Evolutionary conservation across 2,329 filamentous ascomycete species (phyloP).

Genomic region (Cladosporium sp.): DNA sequence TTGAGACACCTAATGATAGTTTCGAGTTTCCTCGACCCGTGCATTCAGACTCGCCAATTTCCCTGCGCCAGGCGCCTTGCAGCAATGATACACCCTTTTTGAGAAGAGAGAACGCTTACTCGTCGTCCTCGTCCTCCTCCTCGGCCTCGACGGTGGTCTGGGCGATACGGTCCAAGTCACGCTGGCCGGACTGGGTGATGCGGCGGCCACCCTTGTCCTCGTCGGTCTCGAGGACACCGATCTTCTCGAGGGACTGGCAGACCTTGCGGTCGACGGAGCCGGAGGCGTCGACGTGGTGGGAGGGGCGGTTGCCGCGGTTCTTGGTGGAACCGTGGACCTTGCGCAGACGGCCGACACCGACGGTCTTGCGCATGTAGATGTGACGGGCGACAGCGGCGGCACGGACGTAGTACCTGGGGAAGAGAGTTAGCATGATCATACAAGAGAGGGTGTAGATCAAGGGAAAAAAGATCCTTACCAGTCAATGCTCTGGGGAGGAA

Average conservation of each 20-base stretch:
- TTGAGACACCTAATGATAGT: conserved; percentile 13
- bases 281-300: conserved; percentile 91
- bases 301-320: conserved; percentile 91
- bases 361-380: conserved; percentile 99
- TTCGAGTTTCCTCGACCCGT: conserved; percentile 11
- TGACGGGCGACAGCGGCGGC: conserved; percentile 94
- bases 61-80: conserved; percentile 13
- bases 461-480: conserved; percentile 53
- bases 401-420: conserved; percentile 68
- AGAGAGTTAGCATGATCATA: neutral
- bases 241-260: conserved; percentile 97
- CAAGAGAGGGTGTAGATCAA: neutral
- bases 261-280: conserved; percentile 97
- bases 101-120: conserved; percentile 16
- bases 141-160: conserved; percentile 49
- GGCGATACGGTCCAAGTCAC: conserved; percentile 84
- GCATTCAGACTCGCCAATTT: conserved; percentile 7
- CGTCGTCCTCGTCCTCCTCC: conserved; percentile 44
- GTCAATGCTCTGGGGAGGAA: conserved; percentile 96
- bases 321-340: conserved; percentile 88
- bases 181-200: conserved; percentile 97
- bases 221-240: conserved; percentile 94
- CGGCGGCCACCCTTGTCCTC: conserved; percentile 98
- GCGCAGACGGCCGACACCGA: conserved; percentile 95
- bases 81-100: conserved; percentile 11